Base-by-base conservation (phyloP, 805 yeast species). In the Cephaloascus albidus region DNA sequence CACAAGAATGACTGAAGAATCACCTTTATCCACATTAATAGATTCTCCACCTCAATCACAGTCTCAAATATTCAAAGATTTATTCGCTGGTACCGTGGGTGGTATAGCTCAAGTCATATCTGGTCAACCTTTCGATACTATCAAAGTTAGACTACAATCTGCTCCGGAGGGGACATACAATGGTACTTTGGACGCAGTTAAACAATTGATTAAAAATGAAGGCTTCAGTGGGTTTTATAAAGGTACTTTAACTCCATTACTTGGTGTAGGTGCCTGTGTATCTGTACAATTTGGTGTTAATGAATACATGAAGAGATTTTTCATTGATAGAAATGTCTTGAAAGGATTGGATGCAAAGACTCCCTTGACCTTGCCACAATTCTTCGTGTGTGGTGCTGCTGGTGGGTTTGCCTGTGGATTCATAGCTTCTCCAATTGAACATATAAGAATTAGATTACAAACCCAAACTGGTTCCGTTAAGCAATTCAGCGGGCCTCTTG, bases 121-220 rank as follows among this genome's bases (percentile, higher is more conserved):
- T 12, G 98, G 98, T 18, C 97, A 93, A 61, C 97, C 97, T 5
- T 90, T 90, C 53, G 97, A 89, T 57, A 85, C 96, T 8, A 85
- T 93, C 35, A 90, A 90, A 61, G 97, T 93, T 17, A 71, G 98
- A 38, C 68, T 93, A 36, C 97, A 93, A 55, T 81, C 94, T 2
- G 87, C 89, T 1, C 79, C 88, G 2, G 79, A 79, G 27, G 93
- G 95, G 3, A 71, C 75, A 15, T 85, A 83, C 51, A 61, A 60
- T 17, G 86, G 88, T 2, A 81, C 96, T 0, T 49, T 76, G 41
- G 95, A 87, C 49, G 96, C 87, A 10, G 78, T 88, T 17, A 73
- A 74, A 53, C 72, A 78, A 49, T 67, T 93, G 40, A 35, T 90
- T 31, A 67, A 70, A 33, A 56, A 57, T 38, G 70, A 65, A 43